Conservation (phyloP, 2,329 filamentous ascomycete species). For the Trichoderma aggressivum region DNA sequence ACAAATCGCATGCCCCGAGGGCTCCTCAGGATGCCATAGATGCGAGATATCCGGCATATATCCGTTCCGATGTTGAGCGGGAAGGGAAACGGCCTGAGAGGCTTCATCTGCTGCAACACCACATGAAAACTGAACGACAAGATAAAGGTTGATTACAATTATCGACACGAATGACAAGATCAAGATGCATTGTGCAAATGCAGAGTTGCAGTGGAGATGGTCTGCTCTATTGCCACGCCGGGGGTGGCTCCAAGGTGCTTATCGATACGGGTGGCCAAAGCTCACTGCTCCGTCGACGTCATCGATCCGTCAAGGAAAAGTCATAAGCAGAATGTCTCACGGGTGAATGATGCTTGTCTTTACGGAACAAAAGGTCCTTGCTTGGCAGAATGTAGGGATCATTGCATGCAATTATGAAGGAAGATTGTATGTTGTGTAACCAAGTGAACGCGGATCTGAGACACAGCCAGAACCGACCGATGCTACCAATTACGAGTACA, state of each 20-base stretch:
- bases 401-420: not conserved
- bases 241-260: constrained; percentile 7
- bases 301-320: constrained; percentile 13
- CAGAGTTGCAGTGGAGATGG: not conserved
- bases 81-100: constrained; percentile 54
- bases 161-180: not conserved
- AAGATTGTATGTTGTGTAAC: not conserved
- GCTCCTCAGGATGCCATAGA: constrained; percentile 54
- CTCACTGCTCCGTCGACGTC: constrained; percentile 3
- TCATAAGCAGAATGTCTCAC: not conserved
- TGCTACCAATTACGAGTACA: not conserved
- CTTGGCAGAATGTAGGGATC: not conserved
- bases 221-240: constrained; percentile 1
- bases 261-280: constrained; percentile 22
- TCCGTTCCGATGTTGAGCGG: constrained; percentile 72
- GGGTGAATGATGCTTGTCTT: not conserved
- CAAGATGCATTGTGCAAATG: not conserved
- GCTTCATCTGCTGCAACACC: constrained; percentile 28
- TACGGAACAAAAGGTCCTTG: constrained; percentile 23
- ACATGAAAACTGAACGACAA: not conserved
- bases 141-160: not conserved
- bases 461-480: not conserved
- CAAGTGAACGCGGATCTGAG: not conserved
- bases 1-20: constrained; percentile 44
- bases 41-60: constrained; percentile 67